Evolutionary conservation across 2,329 filamentous ascomycete species (phyloP).

Genomic region (Fusarium transvaalense): DNA sequence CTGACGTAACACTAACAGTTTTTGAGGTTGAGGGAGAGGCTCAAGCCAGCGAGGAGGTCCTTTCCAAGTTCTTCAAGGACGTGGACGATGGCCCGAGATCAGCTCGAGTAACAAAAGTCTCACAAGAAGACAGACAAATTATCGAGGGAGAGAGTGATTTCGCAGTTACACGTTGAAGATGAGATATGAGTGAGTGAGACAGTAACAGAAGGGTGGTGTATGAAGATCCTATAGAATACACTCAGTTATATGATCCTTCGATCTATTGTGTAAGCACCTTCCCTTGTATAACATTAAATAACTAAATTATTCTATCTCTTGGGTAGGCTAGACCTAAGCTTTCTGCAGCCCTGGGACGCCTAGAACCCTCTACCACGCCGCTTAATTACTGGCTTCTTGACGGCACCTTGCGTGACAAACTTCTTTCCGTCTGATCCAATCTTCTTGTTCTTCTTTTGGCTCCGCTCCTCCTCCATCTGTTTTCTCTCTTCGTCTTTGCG

Average conservation of each 20-base stretch:
- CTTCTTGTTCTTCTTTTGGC: constrained; percentile 57
- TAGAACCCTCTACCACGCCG: constrained; percentile 57
- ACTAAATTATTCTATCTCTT: no score
- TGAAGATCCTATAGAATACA: not conserved
- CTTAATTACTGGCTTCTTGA: constrained; percentile 71
- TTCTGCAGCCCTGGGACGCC: no score
- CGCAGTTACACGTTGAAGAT: constrained; percentile 59
- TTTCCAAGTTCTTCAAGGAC: constrained; percentile 79
- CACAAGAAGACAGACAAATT: constrained; percentile 74
- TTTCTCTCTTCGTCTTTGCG: constrained; percentile 71
- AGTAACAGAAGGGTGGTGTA: not conserved
- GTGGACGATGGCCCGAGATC: constrained; percentile 79
- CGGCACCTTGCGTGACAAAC: constrained; percentile 71
- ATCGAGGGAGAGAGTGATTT: constrained; percentile 78
- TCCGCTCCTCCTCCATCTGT: constrained; percentile 62
- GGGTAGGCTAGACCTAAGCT: no score
- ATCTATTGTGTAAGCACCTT: no score
- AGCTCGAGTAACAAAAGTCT: constrained; percentile 79
- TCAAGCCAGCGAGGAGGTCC: constrained; percentile 75
- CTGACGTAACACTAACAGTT: not conserved
- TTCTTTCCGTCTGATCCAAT: constrained; percentile 61
- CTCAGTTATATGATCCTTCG: not conserved
- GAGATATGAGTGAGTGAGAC: constrained; percentile 30
- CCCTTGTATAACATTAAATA: no score
- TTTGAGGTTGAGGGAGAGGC: constrained; percentile 88